phyloP scores from a whole-genome alignment of 2,329 filamentous ascomycete species.

The Malbranchea zuffiana region DNA sequence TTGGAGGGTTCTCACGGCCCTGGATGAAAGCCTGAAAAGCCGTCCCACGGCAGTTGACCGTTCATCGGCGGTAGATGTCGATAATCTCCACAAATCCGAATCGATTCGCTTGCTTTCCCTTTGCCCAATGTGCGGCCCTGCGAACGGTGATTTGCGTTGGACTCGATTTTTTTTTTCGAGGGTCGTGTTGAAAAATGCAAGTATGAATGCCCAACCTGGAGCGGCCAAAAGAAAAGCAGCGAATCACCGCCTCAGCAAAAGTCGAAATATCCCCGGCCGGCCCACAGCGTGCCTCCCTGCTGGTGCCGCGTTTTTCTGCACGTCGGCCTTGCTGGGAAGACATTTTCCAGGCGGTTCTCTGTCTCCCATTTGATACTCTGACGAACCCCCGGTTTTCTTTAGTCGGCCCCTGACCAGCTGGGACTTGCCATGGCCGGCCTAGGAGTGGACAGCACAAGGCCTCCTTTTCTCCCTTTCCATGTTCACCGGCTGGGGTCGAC shows the following conservation, averaged over 20 bases:
- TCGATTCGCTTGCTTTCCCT: too few relatives aligned
- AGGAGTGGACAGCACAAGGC: not conserved
- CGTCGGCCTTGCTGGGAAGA: conserved; percentile 16
- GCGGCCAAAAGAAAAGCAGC: conserved; percentile 22
- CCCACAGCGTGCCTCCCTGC: conserved; percentile 16
- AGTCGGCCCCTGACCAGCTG: conserved; percentile 16
- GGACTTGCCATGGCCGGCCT: conserved; percentile 4
- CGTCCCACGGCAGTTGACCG: too few relatives aligned
- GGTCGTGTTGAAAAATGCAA: conserved; percentile 22
- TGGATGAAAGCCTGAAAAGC: too few relatives aligned
- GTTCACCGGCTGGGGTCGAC: not conserved
- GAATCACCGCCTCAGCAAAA: conserved; percentile 22
- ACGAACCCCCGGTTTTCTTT: conserved; percentile 22
- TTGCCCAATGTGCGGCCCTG: too few relatives aligned
- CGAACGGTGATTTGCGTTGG: too few relatives aligned
- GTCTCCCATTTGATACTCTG: conserved; percentile 13
- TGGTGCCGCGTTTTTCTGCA: conserved; percentile 23
- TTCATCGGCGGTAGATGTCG: too few relatives aligned
- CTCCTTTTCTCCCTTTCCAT: not conserved
- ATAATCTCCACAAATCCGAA: too few relatives aligned
- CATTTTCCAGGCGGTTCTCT: conserved; percentile 5
- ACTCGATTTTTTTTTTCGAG: too few relatives aligned
- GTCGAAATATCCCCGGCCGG: conserved; percentile 9
- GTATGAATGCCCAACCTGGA: conserved; percentile 34
- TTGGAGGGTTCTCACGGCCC: too few relatives aligned